These are phyloP conservation scores for Thermoascus crustaceus DNA, from an alignment of 2,329 filamentous ascomycete genomes.

Conservation along the genomic window DNA sequence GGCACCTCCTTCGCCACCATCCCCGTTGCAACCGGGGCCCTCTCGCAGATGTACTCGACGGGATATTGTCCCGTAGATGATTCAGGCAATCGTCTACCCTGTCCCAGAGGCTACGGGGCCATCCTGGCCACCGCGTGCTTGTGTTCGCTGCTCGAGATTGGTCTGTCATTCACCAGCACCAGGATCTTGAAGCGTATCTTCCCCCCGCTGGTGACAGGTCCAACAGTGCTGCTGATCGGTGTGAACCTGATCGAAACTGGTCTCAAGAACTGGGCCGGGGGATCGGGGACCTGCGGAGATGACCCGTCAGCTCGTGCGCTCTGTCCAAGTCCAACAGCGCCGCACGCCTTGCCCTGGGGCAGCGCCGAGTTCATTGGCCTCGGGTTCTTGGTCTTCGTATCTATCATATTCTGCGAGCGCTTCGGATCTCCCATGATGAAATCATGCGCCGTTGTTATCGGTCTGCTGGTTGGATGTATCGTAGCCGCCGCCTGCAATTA, in stretches of 20 bases:
- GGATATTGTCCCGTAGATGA: constrained; percentile 54
- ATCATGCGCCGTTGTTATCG: constrained; percentile 56
- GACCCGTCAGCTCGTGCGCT: constrained; percentile 45
- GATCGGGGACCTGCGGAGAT: constrained; percentile 41
- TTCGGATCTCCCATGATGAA: constrained; percentile 65
- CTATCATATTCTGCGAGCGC: constrained; percentile 60
- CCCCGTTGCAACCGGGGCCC: constrained; percentile 54
- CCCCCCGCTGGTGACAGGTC: constrained; percentile 60
- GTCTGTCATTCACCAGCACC: constrained; percentile 57
- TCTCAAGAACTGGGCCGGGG: constrained; percentile 62
- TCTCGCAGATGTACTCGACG: constrained; percentile 55
- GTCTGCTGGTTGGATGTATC: constrained; percentile 58
- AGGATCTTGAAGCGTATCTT: constrained; percentile 54
- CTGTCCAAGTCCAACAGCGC: constrained; percentile 52
- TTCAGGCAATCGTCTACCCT: constrained; percentile 52
- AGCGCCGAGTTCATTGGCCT: constrained; percentile 58
- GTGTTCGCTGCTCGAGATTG: constrained; percentile 51
- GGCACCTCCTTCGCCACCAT: constrained; percentile 62
- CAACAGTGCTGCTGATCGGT: constrained; percentile 59
- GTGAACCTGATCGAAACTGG: constrained; percentile 55
- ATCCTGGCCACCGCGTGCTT: constrained; percentile 49
- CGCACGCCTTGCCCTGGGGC: constrained; percentile 55
- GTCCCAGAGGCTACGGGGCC: constrained; percentile 59
- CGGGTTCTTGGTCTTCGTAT: constrained; percentile 59
- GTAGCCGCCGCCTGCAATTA: constrained; percentile 59